Percentiles rank a stretch among this genome's conserved stretches.
Conservation (phyloP, 805 yeast species). For the Monosporozyma aerobia region DNA sequence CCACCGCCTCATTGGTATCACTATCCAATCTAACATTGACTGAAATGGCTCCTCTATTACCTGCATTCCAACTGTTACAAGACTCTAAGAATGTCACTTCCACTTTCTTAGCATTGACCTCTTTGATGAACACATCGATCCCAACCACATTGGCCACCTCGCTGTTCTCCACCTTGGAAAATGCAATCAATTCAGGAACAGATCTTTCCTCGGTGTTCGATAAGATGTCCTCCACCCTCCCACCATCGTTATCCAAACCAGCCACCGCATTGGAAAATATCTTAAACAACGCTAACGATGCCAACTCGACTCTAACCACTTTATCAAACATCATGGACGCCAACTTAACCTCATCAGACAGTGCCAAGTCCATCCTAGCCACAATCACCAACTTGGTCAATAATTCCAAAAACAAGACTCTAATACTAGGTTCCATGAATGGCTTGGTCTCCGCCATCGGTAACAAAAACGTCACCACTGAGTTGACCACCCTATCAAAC, state of each 20-base stretch:
- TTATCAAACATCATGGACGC: constrained; percentile 12
- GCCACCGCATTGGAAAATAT: constrained; percentile 14
- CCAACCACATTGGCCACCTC: constrained; percentile 11
- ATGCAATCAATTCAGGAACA: constrained; percentile 2
- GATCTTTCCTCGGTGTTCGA: constrained; percentile 10
- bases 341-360: constrained; percentile 16
- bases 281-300: constrained; percentile 11
- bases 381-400: constrained; percentile 14
- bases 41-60: constrained; percentile 17
- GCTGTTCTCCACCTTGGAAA: constrained; percentile 12
- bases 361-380: constrained; percentile 16
- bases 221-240: constrained; percentile 9
- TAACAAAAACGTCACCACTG: constrained; percentile 3
- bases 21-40: constrained; percentile 18
- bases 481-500: constrained; percentile 17
- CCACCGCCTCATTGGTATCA: constrained; percentile 19
- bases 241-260: constrained; percentile 8
- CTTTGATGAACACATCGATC: constrained; percentile 17
- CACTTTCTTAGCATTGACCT: constrained; percentile 15
- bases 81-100: constrained; percentile 17
- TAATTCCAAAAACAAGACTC: constrained; percentile 13
- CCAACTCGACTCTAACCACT: constrained; percentile 12
- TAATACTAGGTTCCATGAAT: constrained; percentile 10
- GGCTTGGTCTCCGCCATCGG: constrained; percentile 17
- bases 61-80: constrained; percentile 20